phyloP scores from a whole-genome alignment of 148 eudicot genomes.

The Amaranthus hypochondriacus region DNA sequence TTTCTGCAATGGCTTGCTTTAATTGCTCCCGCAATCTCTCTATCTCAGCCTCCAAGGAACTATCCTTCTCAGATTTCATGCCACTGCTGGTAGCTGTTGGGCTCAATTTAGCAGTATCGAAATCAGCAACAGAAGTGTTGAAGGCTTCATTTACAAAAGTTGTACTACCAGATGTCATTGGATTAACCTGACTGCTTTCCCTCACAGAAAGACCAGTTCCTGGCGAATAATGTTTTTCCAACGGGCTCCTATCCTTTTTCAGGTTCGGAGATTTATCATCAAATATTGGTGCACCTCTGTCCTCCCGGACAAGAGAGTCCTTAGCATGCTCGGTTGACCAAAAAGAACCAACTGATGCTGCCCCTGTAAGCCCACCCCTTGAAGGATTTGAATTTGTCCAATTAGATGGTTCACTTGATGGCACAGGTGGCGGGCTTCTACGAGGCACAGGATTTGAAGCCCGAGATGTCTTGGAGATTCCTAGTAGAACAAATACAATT shows the following conservation, averaged over 20 bases:
- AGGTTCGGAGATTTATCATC: constrained; percentile 41
- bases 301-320: constrained; percentile 43
- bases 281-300: constrained; percentile 41
- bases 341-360: constrained; percentile 69
- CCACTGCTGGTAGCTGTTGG: constrained; percentile 25
- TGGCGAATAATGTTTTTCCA: constrained; percentile 25
- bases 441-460: constrained; percentile 52
- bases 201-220: constrained; percentile 32
- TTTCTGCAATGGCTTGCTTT: constrained; percentile 64
- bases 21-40: constrained; percentile 69
- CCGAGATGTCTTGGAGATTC: constrained; percentile 48
- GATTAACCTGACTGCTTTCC: constrained; percentile 21
- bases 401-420: constrained; percentile 53
- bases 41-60: constrained; percentile 54
- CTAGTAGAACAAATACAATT: constrained; percentile 27
- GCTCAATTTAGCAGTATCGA: constrained; percentile 53
- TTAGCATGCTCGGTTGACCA: constrained; percentile 85
- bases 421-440: constrained; percentile 86
- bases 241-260: constrained; percentile 36
- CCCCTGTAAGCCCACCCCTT: constrained; percentile 28
- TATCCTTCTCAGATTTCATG: constrained; percentile 38
- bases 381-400: constrained; percentile 36
- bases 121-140: constrained; percentile 81
- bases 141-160: constrained; percentile 54
- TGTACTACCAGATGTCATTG: constrained; percentile 32